Conservation (phyloP, 148 eudicot genomes). For the Cornus florida region DNA sequence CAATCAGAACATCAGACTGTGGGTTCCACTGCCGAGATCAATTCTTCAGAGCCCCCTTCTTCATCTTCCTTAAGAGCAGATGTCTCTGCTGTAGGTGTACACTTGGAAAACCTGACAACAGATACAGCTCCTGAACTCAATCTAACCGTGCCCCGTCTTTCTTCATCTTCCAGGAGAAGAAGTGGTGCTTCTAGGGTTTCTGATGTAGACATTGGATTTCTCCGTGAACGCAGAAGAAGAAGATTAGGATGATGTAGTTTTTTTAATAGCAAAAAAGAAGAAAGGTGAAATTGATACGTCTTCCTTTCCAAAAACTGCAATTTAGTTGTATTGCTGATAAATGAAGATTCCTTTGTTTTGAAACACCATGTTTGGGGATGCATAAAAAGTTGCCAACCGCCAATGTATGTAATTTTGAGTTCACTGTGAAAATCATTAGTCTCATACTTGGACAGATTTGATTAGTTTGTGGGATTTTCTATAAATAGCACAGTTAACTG, state of each 20-base stretch:
- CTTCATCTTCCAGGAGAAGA: slow-evolving; percentile 37
- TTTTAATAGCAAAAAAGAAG: neutral
- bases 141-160: slow-evolving; percentile 8
- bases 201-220: slow-evolving; percentile 22
- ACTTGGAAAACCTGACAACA: slow-evolving; percentile 2
- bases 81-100: slow-evolving; percentile 16
- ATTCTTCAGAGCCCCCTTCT: slow-evolving; percentile 5
- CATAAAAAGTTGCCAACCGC: neutral
- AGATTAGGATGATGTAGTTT: slow-evolving; percentile 25
- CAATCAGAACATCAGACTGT: slow-evolving; percentile 23
- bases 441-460: neutral
- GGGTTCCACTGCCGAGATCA: slow-evolving; percentile 3
- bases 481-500: neutral
- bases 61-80: slow-evolving; percentile 23
- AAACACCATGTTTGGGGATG: neutral
- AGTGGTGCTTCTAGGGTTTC: slow-evolving; percentile 20
- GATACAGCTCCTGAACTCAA: slow-evolving; percentile 1
- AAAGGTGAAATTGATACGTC: neutral
- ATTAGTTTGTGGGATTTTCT: neutral
- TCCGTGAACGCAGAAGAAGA: slow-evolving; percentile 42
- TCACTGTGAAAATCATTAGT: neutral
- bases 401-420: neutral
- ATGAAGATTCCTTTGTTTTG: neutral
- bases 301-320: neutral
- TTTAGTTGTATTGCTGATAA: slow-evolving; percentile 8